Percentiles rank a stretch among this genome's conserved stretches.
phyloP scores from a whole-genome alignment of 2,329 filamentous ascomycete species.

The Coleophoma crateriformis region DNA sequence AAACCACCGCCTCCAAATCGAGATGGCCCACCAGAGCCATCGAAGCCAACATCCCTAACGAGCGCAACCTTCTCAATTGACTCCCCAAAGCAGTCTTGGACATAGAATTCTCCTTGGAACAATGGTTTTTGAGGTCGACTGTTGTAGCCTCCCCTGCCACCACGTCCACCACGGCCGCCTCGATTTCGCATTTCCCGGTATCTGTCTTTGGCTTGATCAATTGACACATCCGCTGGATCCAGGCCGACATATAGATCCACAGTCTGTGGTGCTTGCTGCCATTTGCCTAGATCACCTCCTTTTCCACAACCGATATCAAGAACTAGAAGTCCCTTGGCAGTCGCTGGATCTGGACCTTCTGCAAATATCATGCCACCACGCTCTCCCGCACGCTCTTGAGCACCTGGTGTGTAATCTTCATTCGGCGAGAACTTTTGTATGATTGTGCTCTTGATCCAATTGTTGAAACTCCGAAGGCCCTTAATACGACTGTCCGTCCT shows the following conservation, averaged over 20 bases:
- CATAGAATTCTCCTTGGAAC: conserved; percentile 82
- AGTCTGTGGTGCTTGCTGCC: conserved; percentile 86
- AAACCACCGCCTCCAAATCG: conserved; percentile 74
- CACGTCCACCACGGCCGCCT: conserved; percentile 47
- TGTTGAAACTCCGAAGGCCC: conserved; percentile 90
- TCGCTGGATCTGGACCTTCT: conserved; percentile 17
- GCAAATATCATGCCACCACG: conserved; percentile 31
- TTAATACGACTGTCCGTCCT: conserved; percentile 93
- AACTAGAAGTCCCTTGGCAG: conserved; percentile 61
- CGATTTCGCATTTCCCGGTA: conserved; percentile 67
- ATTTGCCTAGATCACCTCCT: conserved; percentile 91
- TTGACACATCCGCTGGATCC: conserved; percentile 87
- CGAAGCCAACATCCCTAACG: conserved; percentile 82
- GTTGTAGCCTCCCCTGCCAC: conserved; percentile 39
- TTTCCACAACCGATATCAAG: conserved; percentile 96
- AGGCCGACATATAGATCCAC: conserved; percentile 93
- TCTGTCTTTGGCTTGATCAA: conserved; percentile 82
- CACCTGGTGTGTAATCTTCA: conserved; percentile 63
- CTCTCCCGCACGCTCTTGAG: conserved; percentile 33
- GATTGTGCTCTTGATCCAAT: conserved; percentile 96
- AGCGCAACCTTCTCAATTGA: conserved; percentile 77
- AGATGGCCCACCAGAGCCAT: conserved; percentile 55
- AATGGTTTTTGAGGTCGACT: conserved; percentile 47
- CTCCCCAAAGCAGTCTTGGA: conserved; percentile 90
- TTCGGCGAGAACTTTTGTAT: conserved; percentile 93